Percentiles rank a stretch among this genome's conserved stretches.
phyloP scores from a whole-genome alignment of 1,284 basidiomycete species.

The Apiotrichum porosum region DNA sequence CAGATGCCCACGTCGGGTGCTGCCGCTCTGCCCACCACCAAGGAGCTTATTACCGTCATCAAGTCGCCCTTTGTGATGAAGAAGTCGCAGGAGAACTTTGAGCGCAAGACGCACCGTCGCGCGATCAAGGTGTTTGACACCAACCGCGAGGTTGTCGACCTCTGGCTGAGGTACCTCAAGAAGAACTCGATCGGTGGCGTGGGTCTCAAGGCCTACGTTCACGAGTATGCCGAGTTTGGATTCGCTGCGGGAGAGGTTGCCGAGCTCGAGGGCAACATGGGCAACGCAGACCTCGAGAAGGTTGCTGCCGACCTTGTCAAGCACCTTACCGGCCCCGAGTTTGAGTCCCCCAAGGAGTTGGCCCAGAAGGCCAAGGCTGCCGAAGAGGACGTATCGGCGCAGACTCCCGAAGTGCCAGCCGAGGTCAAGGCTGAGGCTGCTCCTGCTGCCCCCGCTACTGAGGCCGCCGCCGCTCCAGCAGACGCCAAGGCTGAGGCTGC shows the following conservation, averaged over 20 bases:
- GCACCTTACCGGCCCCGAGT: constrained; percentile 20
- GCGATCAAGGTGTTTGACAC: constrained; percentile 89
- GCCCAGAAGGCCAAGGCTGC: not conserved
- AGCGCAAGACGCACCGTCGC: constrained; percentile 74
- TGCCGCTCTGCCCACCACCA: constrained; percentile 67
- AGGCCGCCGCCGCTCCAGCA: not conserved
- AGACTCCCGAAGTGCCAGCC: constrained; percentile 1
- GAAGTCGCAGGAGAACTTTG: constrained; percentile 94
- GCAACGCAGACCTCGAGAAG: constrained; percentile 16
- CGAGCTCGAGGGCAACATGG: constrained; percentile 20
- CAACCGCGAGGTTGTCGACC: constrained; percentile 68
- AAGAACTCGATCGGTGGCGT: constrained; percentile 77
- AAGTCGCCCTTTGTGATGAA: constrained; percentile 88
- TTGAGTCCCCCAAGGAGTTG: constrained; percentile 1
- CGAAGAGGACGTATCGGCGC: too few relatives aligned
- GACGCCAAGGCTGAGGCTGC: constrained; percentile 1
- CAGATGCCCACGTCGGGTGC: constrained; percentile 73
- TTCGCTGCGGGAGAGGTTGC: constrained; percentile 56
- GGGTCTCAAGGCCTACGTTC: constrained; percentile 73
- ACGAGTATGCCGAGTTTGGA: constrained; percentile 67
- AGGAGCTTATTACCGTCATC: constrained; percentile 79
- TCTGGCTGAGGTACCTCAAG: constrained; percentile 76
- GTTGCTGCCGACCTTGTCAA: constrained; percentile 26
- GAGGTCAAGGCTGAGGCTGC: not conserved
- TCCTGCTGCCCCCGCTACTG: too few relatives aligned